Evolutionary conservation across 2,329 filamentous ascomycete species (phyloP), one percentile per base, ranked within the genome.

Genomic region (Aspergillus luchuensis): DNA sequence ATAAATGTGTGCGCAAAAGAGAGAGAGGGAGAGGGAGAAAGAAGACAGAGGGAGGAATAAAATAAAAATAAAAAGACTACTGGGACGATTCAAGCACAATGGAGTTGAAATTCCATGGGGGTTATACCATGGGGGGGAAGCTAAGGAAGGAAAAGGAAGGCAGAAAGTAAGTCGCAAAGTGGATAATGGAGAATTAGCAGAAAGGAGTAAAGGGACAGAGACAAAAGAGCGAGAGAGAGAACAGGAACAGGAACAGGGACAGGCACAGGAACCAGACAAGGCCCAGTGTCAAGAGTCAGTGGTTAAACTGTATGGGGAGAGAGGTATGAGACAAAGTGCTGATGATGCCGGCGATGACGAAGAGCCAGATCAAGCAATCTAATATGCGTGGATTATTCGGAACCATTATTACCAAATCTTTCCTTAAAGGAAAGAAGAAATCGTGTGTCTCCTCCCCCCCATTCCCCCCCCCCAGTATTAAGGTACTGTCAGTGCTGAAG

Each of bases 401-500:
- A 47, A 43, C 41, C 39, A 56, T 45, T 45, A 56, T 56, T 56
- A 56, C 39, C 38, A 41, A 43, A 55, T 45, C 38, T 19, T 38
- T 19, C 39, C 33, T n/a, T 36, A 36, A 36, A 36, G 33, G 33
- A 25, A 53, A 33, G 41, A 45, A 21, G 41, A 45, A 21, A 10
- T 23, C 5, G 33, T 36, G 33, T 36, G 33, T 36, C 33, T 36
- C 33, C 33, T 36, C 33, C 41, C 41, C 41, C 41, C 41, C 19
- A 21, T 23, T 45, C 8, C 2, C 25, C 7, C 25, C 41, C 28
- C 43, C 39, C 39, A 19, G 39, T 33, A 56, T 45, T 56, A 56
- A 56, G 53, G 53, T 56, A 56, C 53, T 56, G 53, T 56, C 53
- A 56, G 53, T 56, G 53, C 53, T 56, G 53, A 56, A 58, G 51